Conservation (phyloP, 1,284 basidiomycete species). For the Trichosporon ovoides region DNA sequence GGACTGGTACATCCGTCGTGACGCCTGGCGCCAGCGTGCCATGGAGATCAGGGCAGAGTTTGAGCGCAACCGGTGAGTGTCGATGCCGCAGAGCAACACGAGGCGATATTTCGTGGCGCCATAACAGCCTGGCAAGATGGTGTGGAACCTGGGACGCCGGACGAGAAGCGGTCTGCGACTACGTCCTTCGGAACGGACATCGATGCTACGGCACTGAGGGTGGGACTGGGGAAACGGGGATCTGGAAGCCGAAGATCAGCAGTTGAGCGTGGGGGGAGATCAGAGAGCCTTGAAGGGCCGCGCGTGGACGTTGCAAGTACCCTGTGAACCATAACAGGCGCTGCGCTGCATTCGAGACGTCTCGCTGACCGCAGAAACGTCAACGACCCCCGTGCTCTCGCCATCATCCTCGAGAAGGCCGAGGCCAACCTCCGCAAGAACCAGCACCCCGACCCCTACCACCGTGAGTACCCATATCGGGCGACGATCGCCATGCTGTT, state of each 20-base stretch:
- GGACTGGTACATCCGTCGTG: slow-evolving; percentile 80
- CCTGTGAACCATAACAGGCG: too few relatives aligned
- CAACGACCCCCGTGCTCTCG: slow-evolving; percentile 77
- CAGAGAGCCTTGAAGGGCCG: too few relatives aligned
- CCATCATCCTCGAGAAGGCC: slow-evolving; percentile 71
- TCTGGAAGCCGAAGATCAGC: background rate
- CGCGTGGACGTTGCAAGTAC: too few relatives aligned
- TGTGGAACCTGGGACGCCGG: too few relatives aligned
- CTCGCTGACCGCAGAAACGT: slow-evolving; percentile 59
- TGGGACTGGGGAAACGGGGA: background rate
- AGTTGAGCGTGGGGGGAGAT: too few relatives aligned
- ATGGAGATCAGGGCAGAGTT: slow-evolving; percentile 84
- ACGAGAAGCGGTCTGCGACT: background rate
- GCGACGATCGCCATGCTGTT: background rate
- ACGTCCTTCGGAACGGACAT: background rate
- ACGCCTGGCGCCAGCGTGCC: slow-evolving; percentile 77
- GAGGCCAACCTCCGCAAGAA: slow-evolving; percentile 66
- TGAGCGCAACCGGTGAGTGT: slow-evolving; percentile 75
- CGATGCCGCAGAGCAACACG: background rate
- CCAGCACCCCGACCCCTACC: slow-evolving; percentile 85
- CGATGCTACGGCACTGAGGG: background rate
- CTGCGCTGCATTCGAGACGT: too few relatives aligned
- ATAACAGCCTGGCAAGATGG: background rate
- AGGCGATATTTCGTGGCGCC: too few relatives aligned
- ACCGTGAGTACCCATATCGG: slow-evolving; percentile 57